Evolutionary conservation across 2,329 filamentous ascomycete genomes (phyloP).

Genomic region (Penicillium occitanis): DNA sequence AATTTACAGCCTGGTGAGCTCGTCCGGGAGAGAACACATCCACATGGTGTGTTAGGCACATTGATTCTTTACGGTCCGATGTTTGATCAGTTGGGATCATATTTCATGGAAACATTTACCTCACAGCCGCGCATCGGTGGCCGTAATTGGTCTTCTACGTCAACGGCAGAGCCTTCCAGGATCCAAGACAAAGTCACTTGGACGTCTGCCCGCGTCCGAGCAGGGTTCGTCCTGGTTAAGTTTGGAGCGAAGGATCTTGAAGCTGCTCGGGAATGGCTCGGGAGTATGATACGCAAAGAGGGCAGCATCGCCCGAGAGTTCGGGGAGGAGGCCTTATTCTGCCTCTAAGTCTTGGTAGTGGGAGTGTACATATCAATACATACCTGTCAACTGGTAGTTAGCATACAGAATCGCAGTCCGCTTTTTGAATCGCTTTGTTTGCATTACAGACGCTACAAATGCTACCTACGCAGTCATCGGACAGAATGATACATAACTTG

Average conservation of each 20-base stretch:
- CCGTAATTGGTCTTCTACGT: slow-evolving; percentile 63
- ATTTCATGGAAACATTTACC: slow-evolving; percentile 77
- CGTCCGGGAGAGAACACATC: slow-evolving; percentile 64
- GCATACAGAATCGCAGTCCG: neutral
- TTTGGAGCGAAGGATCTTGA: slow-evolving; percentile 83
- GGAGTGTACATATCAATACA: neutral
- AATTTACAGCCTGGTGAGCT: slow-evolving; percentile 2
- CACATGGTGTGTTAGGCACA: slow-evolving; percentile 76
- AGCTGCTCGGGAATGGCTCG: slow-evolving; percentile 76
- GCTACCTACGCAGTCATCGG: too few relatives aligned
- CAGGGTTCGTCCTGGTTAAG: slow-evolving; percentile 83
- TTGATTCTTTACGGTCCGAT: slow-evolving; percentile 75
- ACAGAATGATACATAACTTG: too few relatives aligned
- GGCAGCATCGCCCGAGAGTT: slow-evolving; percentile 70
- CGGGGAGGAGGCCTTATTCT: slow-evolving; percentile 78
- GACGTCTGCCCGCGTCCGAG: slow-evolving; percentile 74
- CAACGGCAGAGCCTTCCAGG: slow-evolving; percentile 39
- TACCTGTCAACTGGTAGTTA: too few relatives aligned
- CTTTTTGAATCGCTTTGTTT: too few relatives aligned
- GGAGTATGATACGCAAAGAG: slow-evolving; percentile 70
- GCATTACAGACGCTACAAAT: too few relatives aligned
- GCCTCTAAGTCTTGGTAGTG: slow-evolving; percentile 48
- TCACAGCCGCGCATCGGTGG: slow-evolving; percentile 77
- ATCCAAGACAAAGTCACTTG: slow-evolving; percentile 62
- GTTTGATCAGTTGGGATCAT: slow-evolving; percentile 65